These are phyloP conservation scores for Cutaneotrichosporon cavernicola DNA, from an alignment of 1,284 basidiomycete species.

Conservation along the genomic window DNA sequence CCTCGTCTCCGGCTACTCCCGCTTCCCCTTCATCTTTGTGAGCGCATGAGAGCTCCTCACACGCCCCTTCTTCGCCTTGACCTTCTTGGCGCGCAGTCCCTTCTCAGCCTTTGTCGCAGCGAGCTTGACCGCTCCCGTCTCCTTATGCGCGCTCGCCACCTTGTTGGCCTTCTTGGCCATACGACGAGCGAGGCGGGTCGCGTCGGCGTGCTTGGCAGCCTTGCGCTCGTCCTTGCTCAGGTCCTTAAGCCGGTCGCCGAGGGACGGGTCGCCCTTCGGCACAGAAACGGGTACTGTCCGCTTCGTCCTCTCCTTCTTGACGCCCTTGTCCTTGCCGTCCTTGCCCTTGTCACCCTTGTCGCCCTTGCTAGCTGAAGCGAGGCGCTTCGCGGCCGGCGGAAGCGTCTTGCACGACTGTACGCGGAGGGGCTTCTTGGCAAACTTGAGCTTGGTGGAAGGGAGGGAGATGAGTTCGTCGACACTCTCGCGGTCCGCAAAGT, in stretches of 20 bases:
- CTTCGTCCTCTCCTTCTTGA: constrained; percentile 5
- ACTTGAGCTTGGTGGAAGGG: constrained; percentile 70
- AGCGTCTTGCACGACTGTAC: constrained; percentile 76
- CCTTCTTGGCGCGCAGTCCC: constrained; percentile 34
- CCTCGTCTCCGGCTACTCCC: constrained; percentile 17
- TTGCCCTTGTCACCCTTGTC: constrained; percentile 6
- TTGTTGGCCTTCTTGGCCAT: constrained; percentile 79
- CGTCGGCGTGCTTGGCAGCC: constrained; percentile 70
- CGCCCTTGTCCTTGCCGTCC: constrained; percentile 9
- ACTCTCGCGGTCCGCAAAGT: constrained; percentile 77
- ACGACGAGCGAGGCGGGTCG: constrained; percentile 73
- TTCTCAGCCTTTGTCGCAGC: constrained; percentile 35
- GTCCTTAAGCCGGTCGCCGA: constrained; percentile 71
- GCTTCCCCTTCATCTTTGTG: constrained; percentile 52
- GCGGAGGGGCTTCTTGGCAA: constrained; percentile 83
- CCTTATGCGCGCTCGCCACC: constrained; percentile 23
- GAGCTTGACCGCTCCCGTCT: constrained; percentile 62
- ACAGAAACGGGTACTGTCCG: constrained; percentile 15
- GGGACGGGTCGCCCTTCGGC: constrained; percentile 73
- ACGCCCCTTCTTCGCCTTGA: constrained; percentile 49
- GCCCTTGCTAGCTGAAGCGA: constrained; percentile 25
- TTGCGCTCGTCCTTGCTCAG: constrained; percentile 85
- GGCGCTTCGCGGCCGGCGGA: constrained; percentile 35
- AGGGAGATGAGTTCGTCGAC: constrained; percentile 84
- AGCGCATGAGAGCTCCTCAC: constrained; percentile 47